Evolutionary conservation across 2,329 filamentous ascomycete genomes (phyloP), one percentile per base, ranked within the genome.

Genomic region (Alternaria conjuncta): DNA sequence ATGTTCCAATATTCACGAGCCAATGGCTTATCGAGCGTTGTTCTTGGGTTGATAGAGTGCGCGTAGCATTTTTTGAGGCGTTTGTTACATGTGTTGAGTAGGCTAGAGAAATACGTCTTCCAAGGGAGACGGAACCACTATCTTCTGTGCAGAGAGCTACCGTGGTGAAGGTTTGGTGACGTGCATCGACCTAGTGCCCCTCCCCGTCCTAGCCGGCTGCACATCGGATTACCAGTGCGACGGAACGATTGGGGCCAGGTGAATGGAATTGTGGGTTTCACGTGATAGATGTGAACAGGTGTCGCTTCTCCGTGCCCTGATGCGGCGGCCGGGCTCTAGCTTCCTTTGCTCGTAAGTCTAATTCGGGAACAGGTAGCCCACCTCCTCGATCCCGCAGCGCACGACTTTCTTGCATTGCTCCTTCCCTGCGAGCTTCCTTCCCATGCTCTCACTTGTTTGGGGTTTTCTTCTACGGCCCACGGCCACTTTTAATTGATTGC

Each of bases 21-120:
- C 46, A 55, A 47, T 53, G 64, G 68, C 63, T 68, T 66, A 57
- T 61, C 64, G 66, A 68, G 69, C 67, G 43, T 63, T 60, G 62
- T 56, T 66, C 73, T 68, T 67, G 69, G 61, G 62, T 62, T 66
- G 63, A 71, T 76, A 75, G 75, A 78, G 60, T 54, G 73, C 58
- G 71, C 61, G 71, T 60, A 73, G 68, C 71, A 71, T 68, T 68
- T 46, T 66, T 53, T 70, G 60, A 41, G 64, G 61, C 61, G 61
- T 64, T 60, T 53, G 43, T 25, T 58, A 28, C 51, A 47, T 18
- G 32, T 25, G 45, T 46, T 60, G 50, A n/a, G 47, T 32, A 32
- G 50, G 51, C 20, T 49, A 60, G 59, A 67, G 49, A 18, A 51
- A 46, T 21, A 47, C 55, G 57, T 49, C 60, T 54, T 62, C 6